Evolutionary conservation across 2,329 filamentous ascomycete genomes (phyloP).

Genomic region (Xylaria sp.): DNA sequence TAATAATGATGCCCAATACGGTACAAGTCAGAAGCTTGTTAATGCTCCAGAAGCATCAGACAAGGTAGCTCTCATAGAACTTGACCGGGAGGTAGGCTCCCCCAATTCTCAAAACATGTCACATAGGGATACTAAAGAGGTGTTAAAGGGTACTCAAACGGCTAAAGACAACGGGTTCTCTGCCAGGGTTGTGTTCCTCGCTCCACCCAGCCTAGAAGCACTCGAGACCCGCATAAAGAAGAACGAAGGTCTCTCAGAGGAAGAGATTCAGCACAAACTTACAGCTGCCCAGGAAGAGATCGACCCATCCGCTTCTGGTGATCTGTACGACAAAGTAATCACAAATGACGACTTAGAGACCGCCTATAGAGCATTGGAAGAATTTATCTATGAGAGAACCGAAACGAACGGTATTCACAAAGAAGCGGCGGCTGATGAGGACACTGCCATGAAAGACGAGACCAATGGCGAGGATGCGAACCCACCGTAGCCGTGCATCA

Average conservation of each 20-base stretch:
- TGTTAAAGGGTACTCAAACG: constrained; percentile 63
- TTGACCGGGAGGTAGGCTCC: constrained; percentile 63
- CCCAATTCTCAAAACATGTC: neutral
- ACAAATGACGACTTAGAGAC: constrained; percentile 63
- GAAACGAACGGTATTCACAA: constrained; percentile 42
- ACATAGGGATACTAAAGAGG: constrained; percentile 12
- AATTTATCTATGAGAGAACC: constrained; percentile 57
- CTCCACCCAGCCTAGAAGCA: constrained; percentile 54
- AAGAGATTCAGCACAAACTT: constrained; percentile 59
- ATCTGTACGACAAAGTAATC: constrained; percentile 63
- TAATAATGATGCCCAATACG: constrained; percentile 62
- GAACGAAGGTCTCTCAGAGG: constrained; percentile 56
- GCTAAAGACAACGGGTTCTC: constrained; percentile 67
- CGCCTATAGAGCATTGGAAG: constrained; percentile 61
- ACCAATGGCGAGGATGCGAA: constrained; percentile 19
- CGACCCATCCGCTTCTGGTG: constrained; percentile 58
- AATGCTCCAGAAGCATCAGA: constrained; percentile 63
- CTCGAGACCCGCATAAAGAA: constrained; percentile 57
- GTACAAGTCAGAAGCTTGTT: constrained; percentile 65
- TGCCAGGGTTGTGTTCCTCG: constrained; percentile 66
- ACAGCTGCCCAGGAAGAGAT: constrained; percentile 54
- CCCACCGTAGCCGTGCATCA: constrained; percentile 21
- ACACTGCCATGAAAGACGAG: constrained; percentile 30
- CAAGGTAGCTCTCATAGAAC: constrained; percentile 69
- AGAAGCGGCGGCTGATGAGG: constrained; percentile 42